A percentile compares a stretch with the other conserved stretches of the same genome.
Evolutionary conservation across 2,329 filamentous ascomycete species (phyloP).

Genomic region (Ophiobolus disseminans): DNA sequence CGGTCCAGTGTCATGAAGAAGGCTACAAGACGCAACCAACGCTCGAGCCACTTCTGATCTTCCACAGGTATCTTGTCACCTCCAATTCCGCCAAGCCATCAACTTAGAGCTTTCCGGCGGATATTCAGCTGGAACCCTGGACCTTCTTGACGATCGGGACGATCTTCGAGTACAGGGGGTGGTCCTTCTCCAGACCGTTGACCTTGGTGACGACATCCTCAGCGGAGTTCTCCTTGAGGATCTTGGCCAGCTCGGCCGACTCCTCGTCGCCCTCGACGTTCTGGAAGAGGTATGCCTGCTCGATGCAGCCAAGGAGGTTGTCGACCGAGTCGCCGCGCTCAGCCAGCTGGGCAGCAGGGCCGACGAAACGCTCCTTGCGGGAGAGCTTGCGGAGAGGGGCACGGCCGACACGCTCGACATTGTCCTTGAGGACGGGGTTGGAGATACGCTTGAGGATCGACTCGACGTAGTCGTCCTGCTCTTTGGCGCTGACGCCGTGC

Average conservation of each 20-base stretch:
- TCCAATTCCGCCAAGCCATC: constrained; percentile 4
- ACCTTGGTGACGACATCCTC: constrained; percentile 80
- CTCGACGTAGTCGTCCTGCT: constrained; percentile 86
- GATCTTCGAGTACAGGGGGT: constrained; percentile 80
- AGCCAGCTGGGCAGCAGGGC: constrained; percentile 86
- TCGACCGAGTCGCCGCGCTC: constrained; percentile 77
- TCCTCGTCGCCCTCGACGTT: constrained; percentile 92
- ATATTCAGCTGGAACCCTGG: constrained; percentile 56
- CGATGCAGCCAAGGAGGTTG: constrained; percentile 79
- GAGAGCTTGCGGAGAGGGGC: constrained; percentile 92
- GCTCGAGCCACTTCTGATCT: constrained; percentile 14
- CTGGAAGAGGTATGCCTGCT: constrained; percentile 95
- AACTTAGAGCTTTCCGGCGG: constrained; percentile 21
- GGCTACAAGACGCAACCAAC: constrained; percentile 7
- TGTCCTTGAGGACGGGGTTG: constrained; percentile 91
- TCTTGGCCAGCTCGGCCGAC: constrained; percentile 82
- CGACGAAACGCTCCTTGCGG: constrained; percentile 95
- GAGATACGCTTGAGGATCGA: constrained; percentile 93
- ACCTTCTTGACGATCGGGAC: constrained; percentile 83
- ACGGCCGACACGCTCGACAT: constrained; percentile 92
- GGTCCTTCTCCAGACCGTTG: constrained; percentile 76
- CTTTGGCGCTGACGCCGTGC: constrained; percentile 76
- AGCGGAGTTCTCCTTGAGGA: constrained; percentile 76
- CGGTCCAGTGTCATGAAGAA: constrained; percentile 13
- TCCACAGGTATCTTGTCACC: constrained; percentile 7